A percentile compares a stretch with the other conserved stretches of the same genome.
These are phyloP conservation scores for Blastobotrys persicus DNA, from an alignment of 1,139 yeast genomes.

Conservation along the genomic window DNA sequence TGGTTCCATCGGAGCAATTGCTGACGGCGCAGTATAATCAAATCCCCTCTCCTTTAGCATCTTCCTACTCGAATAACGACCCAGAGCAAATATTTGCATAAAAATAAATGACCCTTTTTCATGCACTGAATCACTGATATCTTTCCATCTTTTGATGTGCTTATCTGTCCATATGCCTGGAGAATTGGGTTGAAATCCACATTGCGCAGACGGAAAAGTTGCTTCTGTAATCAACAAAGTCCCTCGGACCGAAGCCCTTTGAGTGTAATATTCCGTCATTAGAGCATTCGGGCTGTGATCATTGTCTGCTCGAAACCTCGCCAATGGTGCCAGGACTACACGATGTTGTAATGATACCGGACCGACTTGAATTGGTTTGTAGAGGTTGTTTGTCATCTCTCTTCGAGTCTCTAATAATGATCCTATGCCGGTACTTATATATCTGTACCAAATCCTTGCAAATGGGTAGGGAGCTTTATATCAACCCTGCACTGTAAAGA, in stretches of 20 bases:
- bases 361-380: conserved; percentile 34
- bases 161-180: conserved; percentile 49
- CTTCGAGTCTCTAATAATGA: neutral
- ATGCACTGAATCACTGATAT: conserved; percentile 39
- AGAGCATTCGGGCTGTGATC: conserved; percentile 46
- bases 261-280: conserved; percentile 49
- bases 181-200: conserved; percentile 34
- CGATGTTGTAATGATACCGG: conserved; percentile 37
- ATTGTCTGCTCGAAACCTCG: conserved; percentile 45
- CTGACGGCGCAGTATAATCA: conserved; percentile 6
- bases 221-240: conserved; percentile 48
- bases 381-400: conserved; percentile 26
- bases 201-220: conserved; percentile 39
- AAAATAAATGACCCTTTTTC: conserved; percentile 38
- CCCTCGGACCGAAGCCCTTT: conserved; percentile 54
- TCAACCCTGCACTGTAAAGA: too few species aligned
- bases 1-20: neutral
- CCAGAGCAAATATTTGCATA: conserved; percentile 44
- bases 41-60: neutral
- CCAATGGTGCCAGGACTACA: conserved; percentile 53
- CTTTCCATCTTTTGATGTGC: conserved; percentile 41
- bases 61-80: conserved; percentile 37
- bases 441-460: too few species aligned
- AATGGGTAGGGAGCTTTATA: too few species aligned
- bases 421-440: too few species aligned